Base-by-base conservation (phyloP, 2,329 filamentous ascomycete species). In the Colletotrichum scovillei region DNA sequence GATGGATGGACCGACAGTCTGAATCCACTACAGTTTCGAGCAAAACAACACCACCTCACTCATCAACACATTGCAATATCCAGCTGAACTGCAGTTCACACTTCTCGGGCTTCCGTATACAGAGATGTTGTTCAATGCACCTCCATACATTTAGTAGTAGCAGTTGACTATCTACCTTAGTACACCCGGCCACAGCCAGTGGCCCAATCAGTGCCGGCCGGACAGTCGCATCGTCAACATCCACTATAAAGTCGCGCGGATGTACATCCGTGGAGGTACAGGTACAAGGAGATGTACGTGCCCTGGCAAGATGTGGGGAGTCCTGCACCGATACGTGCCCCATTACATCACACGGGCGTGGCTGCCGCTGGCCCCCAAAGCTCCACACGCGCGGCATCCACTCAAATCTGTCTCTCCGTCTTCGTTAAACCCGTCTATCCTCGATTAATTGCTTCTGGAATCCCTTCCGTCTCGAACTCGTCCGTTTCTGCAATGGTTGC, bases 271-370 rank as follows among this genome's bases (percentile, higher is more conserved):
- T n/a, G 4, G 19, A 49, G 19, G 63, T 56, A 49, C 22, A 30
- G 38, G 28, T 24, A 53, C 35, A 19, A 28, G 11, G 16, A 6
- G 30, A 35, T 60, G 56, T 59, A 52, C 30, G 5, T 30, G n/a
- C 55, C 63, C 63, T 67, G 30, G 63, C 38, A 14, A 24, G 14
- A 42, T 52, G 24, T 70, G 68, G 63, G 35, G 55, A 53, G 16
- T 3, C 5, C 14, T 19, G n/a, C 19, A 49, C 28, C 26, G 60
- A 53, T 63, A 53, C 46, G 60, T 63, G 32, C n/a, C 42, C 63
- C 30, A 70, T 70, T 70, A 70, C 68, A 60, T 70, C 68, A 70
- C 46, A 53, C 26, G 7, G 35, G 52, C 62, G 28, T 30, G 22
- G 32, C 35, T 58, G 24, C 35, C 53, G 52, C 63, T 26, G 55